These are phyloP conservation scores for Acanthamoeba culbertsoni DNA, from an alignment of 208 protist genomes.

Conservation along the genomic window DNA sequence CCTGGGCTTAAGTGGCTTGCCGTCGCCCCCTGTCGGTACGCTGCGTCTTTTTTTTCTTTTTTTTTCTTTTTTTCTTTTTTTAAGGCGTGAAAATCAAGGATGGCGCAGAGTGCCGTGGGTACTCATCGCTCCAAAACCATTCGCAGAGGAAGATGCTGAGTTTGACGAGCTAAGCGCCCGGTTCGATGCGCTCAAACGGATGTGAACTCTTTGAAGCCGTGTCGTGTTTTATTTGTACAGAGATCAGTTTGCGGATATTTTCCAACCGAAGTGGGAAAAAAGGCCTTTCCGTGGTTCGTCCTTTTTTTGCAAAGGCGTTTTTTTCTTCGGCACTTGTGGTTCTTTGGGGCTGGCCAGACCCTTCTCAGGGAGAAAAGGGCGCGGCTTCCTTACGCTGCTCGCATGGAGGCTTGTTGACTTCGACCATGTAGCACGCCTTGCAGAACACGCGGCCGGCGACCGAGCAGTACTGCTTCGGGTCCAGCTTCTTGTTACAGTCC, in stretches of 20 bases:
- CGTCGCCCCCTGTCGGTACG: background rate
- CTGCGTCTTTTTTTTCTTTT: too few relatives aligned
- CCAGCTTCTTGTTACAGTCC: background rate
- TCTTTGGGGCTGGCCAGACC: too few relatives aligned
- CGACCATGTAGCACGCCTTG: conserved; percentile 1
- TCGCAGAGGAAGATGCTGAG: background rate
- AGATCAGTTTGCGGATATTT: background rate
- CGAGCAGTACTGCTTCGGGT: background rate
- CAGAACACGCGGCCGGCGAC: background rate
- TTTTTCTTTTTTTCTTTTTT: background rate
- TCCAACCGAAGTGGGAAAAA: too few relatives aligned
- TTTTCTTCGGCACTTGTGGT: too few relatives aligned
- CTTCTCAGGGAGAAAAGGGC: too few relatives aligned
- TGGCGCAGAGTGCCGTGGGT: too few relatives aligned
- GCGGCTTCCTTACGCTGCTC: background rate
- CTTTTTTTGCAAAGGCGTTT: too few relatives aligned
- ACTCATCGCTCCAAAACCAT: too few relatives aligned
- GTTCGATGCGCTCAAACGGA: conserved; percentile 16
- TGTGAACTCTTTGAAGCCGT: background rate
- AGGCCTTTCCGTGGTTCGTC: too few relatives aligned
- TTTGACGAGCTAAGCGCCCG: conserved; percentile 33
- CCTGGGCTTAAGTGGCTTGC: background rate
- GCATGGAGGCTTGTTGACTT: background rate
- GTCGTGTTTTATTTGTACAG: background rate
- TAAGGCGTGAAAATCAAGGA: too few relatives aligned